Conservation (phyloP, 768 basidiomycete genomes). For the Phlebiopsis flavidoalba region DNA sequence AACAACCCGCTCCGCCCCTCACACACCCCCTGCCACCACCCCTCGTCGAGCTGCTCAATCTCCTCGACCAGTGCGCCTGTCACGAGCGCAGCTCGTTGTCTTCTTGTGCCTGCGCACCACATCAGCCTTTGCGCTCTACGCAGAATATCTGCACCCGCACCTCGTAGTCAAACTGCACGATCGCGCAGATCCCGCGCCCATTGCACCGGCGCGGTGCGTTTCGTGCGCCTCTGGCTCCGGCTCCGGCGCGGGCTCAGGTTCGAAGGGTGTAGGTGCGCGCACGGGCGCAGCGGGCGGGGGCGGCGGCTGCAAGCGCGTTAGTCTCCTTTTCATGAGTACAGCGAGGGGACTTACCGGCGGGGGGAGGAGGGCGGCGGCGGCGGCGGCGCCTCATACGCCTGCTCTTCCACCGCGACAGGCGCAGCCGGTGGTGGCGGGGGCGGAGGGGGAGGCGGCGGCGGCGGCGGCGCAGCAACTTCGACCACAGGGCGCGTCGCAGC, state of each 20-base stretch:
- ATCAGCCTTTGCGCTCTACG: background rate
- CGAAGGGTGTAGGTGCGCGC: conserved; percentile 18
- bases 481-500: conserved; percentile 11
- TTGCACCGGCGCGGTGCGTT: conserved; percentile 31
- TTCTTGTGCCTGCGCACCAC: conserved; percentile 54
- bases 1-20: conserved; percentile 72
- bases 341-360: conserved; percentile 9
- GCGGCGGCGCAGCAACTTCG: conserved; percentile 23
- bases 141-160: conserved; percentile 29
- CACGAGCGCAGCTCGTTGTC: conserved; percentile 79
- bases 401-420: conserved; percentile 2
- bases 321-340: conserved; percentile 29
- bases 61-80: conserved; percentile 83
- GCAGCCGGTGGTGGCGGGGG: conserved; percentile 8
- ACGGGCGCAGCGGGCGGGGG: conserved; percentile 24
- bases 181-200: conserved; percentile 55
- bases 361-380: conserved; percentile 29
- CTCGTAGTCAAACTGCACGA: conserved; percentile 80
- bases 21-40: conserved; percentile 88
- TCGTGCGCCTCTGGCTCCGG: conserved; percentile 36
- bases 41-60: conserved; percentile 81
- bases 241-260: conserved; percentile 36
- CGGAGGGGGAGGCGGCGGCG: conserved; percentile 28
- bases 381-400: conserved; percentile 16
- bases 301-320: conserved; percentile 26